Base-by-base conservation (phyloP, 148 eudicot genomes). In the Diospyros kaki region DNA sequence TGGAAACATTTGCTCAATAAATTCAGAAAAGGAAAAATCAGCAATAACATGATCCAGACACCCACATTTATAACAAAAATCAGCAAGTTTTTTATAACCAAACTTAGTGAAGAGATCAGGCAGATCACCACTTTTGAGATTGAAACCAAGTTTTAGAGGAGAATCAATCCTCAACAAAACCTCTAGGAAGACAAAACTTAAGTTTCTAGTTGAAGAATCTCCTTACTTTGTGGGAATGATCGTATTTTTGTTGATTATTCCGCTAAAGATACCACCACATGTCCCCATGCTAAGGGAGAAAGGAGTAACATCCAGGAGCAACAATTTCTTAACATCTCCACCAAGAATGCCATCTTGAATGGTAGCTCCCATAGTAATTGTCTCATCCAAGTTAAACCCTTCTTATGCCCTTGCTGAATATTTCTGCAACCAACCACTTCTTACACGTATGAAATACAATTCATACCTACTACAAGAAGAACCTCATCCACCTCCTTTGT, bases 331-430 rank as follows among this genome's bases (percentile, higher is more conserved):
- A 12, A 94, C 98, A 81, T 94, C 98, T 51, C 97, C 98, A 4
- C 98, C 92, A 64, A 94, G 88, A 67, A 94, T 94, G 69, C 98
- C 98, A 71, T 97, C 98, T 86, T 94, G 98, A 54, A 94, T 89
- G 12, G 98, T 97, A 75, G 98, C 98, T 79, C 98, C 98, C 98
- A 94, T 90, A 42, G 98, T 92, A 72, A 94, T 97, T 18, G 98
- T 96, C 80, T 94, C 98, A 71, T 94, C 98, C 18, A 97, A 97
- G 73, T 94, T 94, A 53, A 94, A 97, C 17, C 98, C 98, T 79
- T 94, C 98, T 94, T 61, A 97, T 97, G 71, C 85, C 78, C 82
- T 92, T 94, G 8, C 97, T 97, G 75, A 94, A 94, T 54, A 94
- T 89, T 82, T 92, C 93, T 12, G 84, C 28, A 28, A 28, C 28